A percentile compares a stretch with the other conserved stretches of the same genome.
Conservation (phyloP, 1,284 basidiomycete genomes). For the Ceratobasidium theobromae region DNA sequence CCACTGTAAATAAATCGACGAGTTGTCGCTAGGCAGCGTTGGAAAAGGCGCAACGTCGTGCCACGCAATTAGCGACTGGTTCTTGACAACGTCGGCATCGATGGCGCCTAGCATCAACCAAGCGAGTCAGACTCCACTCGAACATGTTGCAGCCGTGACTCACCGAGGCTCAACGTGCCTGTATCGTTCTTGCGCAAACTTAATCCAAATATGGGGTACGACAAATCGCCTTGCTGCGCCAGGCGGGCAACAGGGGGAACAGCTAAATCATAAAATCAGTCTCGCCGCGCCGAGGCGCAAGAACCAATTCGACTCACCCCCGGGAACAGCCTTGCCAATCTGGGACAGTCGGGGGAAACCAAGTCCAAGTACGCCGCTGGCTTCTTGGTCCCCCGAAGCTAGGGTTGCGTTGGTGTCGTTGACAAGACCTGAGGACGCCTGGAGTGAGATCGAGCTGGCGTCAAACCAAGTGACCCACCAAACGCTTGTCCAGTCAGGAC, state of each 20-base stretch:
- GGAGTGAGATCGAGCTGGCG: neutral
- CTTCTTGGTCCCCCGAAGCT: constrained; percentile 48
- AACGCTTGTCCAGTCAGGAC: constrained; percentile 61
- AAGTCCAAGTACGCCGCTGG: constrained; percentile 70
- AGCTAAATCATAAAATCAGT: constrained; percentile 42
- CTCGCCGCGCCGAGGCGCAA: neutral
- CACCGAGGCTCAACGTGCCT: constrained; percentile 67
- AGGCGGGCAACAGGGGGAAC: constrained; percentile 64
- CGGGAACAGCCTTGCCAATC: constrained; percentile 51
- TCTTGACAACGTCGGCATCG: constrained; percentile 63
- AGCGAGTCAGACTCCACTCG: constrained; percentile 17
- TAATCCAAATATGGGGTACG: constrained; percentile 72
- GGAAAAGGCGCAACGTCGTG: constrained; percentile 71
- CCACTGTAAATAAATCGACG: constrained; percentile 81
- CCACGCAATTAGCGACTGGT: constrained; percentile 64
- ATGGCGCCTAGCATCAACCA: constrained; percentile 57
- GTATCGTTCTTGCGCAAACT: constrained; percentile 58
- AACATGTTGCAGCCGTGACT: constrained; percentile 30
- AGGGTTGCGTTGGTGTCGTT: constrained; percentile 63
- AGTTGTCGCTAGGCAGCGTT: constrained; percentile 54
- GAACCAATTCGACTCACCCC: constrained; percentile 50
- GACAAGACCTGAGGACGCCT: constrained; percentile 52
- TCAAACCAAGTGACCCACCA: constrained; percentile 50
- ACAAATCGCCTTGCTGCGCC: constrained; percentile 60
- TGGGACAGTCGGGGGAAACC: constrained; percentile 71